Base-by-base conservation (phyloP, 148 eudicot species). In the Dianthus caryophyllus region DNA sequence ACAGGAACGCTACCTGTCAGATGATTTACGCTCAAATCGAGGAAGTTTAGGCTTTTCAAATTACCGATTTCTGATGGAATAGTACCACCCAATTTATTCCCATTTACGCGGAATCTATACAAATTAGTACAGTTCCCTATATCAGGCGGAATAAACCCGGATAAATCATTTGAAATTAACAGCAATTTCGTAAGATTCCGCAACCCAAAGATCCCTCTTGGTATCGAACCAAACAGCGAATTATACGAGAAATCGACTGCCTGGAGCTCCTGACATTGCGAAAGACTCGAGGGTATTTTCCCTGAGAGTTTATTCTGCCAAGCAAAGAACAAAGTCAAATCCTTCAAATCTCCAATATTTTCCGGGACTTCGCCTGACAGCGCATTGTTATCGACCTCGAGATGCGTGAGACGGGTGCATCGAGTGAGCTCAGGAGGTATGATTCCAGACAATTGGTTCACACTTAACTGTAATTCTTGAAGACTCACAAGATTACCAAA, bases 181-280 rank as follows among this genome's bases (percentile, higher is more conserved):
- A 95, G 72, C 73, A 95, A 61, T 43, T 95, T 90, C 13, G 96
- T 88, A 11, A 95, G 82, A 72, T 90, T 95, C 61, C 65, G 64
- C 67, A 90, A 66, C 26, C 72, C 70, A 38, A 90, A 95, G 4
- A 95, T 69, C 66, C 74, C 78, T 30, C 53, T 82, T 6, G 99
- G 99, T 30, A 95, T 84, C 2, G 85, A 17, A 47, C 99, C 97
- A 48, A 70, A 81, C 2, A 94, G 86, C 38, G 62, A 51, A 57
- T 95, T 95, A 63, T 88, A 87, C n/a, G 97, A 95, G 47, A 95
- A 88, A 75, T 95, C 99, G 71, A 95, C 77, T 30, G 96, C 89
- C 50, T 95, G 82, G 47, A 95, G 88, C 71, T 85, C 80, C 64
- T 76, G 65, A 69, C 93, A 95, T 22, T 82, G 61, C 1, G 97